Conservation (phyloP, 257 asterid genomes). For the Voacanga thouarsii region DNA sequence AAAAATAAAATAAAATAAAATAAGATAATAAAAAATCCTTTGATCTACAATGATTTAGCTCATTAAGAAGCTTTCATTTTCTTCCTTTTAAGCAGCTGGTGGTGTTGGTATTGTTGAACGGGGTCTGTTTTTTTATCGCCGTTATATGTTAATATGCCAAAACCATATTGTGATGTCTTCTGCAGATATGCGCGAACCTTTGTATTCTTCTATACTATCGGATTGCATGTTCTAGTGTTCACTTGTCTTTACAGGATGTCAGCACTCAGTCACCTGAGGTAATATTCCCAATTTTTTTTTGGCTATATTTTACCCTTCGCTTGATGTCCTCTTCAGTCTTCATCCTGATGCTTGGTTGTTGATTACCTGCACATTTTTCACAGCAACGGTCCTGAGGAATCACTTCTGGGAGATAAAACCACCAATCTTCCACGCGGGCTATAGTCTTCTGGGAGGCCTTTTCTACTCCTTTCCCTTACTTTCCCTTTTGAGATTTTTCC, state of each 20-base stretch:
- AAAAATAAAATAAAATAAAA: too few relatives aligned
- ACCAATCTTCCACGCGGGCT: conserved; percentile 68
- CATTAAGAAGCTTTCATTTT: background rate
- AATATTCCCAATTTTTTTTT: background rate
- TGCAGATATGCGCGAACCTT: conserved; percentile 89
- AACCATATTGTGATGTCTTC: conserved; percentile 7
- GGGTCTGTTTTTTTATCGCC: background rate
- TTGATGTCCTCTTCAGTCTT: background rate
- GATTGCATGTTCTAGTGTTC: conserved; percentile 90
- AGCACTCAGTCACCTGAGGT: conserved; percentile 93
- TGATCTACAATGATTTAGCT: conserved; percentile 1
- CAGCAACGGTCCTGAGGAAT: conserved; percentile 88
- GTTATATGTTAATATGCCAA: background rate
- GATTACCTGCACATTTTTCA: conserved; percentile 20
- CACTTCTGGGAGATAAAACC: conserved; percentile 42
- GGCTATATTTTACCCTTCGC: conserved; percentile 1
- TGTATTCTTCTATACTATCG: conserved; percentile 93
- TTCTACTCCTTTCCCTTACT: background rate
- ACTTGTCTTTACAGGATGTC: conserved; percentile 98
- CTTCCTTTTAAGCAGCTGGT: too few relatives aligned
- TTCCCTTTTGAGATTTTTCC: conserved; percentile 1
- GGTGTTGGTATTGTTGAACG: background rate
- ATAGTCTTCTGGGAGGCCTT: conserved; percentile 24
- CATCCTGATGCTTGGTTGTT: conserved; percentile 1
- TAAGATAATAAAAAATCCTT: background rate